phyloP scores from a whole-genome alignment of 768 basidiomycete species.

The Macrolepiota dolichaula region DNA sequence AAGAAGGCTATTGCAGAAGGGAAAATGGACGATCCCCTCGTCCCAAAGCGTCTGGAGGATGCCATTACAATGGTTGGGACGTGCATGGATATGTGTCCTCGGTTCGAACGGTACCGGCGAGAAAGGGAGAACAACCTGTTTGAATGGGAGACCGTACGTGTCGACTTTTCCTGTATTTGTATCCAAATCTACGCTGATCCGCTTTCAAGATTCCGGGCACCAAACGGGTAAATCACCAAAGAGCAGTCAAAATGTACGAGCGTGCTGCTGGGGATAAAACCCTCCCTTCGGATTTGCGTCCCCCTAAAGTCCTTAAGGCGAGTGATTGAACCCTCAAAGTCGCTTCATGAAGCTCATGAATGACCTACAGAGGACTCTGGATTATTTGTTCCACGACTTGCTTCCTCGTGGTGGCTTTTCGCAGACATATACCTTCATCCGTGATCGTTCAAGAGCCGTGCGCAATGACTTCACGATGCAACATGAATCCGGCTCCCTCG shows the following conservation, averaged over 20 bases:
- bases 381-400: constrained; percentile 89
- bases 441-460: constrained; percentile 88
- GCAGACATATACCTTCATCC: constrained; percentile 76
- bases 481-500: constrained; percentile 67
- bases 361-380: constrained; percentile 64
- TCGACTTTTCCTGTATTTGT: constrained; percentile 21
- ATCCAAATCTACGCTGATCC: constrained; percentile 37
- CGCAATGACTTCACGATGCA: constrained; percentile 96
- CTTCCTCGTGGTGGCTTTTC: constrained; percentile 67
- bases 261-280: constrained; percentile 92
- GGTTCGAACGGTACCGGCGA: constrained; percentile 87
- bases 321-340: constrained; percentile 7
- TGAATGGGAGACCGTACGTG: constrained; percentile 80
- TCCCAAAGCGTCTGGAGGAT: constrained; percentile 78
- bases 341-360: neutral
- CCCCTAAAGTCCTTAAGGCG: constrained; percentile 80
- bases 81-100: constrained; percentile 92
- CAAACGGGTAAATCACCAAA: constrained; percentile 79
- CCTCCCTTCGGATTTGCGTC: constrained; percentile 87
- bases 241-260: constrained; percentile 94
- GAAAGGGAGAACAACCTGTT: constrained; percentile 88
- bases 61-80: constrained; percentile 94
- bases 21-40: constrained; percentile 83
- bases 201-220: constrained; percentile 66
- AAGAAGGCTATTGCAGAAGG: constrained; percentile 77